Base-by-base conservation (phyloP, 352 stramenopile genomes). In the Globisporangium radiosum region DNA sequence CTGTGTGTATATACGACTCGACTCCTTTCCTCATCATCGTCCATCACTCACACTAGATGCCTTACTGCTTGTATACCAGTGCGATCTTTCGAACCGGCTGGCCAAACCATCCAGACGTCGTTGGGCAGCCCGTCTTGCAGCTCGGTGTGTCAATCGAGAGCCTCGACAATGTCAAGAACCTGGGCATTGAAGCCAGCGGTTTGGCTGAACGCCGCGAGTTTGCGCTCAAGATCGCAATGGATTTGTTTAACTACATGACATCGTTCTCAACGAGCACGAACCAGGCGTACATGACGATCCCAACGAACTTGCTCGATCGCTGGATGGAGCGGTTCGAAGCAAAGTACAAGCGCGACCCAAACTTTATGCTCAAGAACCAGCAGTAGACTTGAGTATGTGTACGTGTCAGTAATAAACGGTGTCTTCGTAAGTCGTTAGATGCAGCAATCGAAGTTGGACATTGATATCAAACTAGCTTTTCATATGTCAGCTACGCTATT, bases 221-320 rank as follows among this genome's bases (percentile, higher is more conserved):
- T 47, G 90, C 88, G 19, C 85, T 94, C 62, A 97, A 97, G 68
- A 97, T 97, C 69, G 90, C 88, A 5, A 71, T 89, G 62, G 88
- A 97, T 67, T 67, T 97, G 67, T 97, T 95, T 71, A 94, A 94
- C 65, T 97, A 89, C 68, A 92, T 97, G 77, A 85, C 78, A 65
- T 94, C 79, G 56, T 97, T 97, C 72, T 88, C 80, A 2, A 86
- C 68, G 42, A 85, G 73, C 65, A 86, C 79, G 58, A 78, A 65
- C 54, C 79, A 81, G 37, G 76, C 75, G 36, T 85, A 85, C 64
- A 95, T 97, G 85, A 78, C 86, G 1, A 91, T 97, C 36, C 90
- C 90, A 9, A 92, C 79, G 4, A 96, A 97, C 71, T 69, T 97
- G 45, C 87, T 97, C 68, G 90, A 97, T 65, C 78, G 73, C 62